Conservation (phyloP, 192 early-diverging fungal genomes). For the Coemansia sp. region DNA sequence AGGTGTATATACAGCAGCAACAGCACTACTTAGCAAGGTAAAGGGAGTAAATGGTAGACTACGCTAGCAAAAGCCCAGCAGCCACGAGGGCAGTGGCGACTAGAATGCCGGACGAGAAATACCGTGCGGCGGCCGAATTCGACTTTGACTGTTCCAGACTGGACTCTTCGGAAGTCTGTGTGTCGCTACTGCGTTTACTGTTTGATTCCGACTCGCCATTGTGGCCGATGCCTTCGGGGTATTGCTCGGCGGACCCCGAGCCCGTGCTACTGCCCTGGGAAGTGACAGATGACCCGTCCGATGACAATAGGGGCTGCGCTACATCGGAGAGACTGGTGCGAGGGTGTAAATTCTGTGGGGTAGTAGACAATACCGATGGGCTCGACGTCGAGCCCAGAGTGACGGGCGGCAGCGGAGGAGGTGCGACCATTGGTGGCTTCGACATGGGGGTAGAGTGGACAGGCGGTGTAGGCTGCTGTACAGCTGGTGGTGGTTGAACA, state of each 20-base stretch:
- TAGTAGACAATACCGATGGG: background rate
- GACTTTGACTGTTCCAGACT: background rate
- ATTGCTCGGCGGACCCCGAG: background rate
- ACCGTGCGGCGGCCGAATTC: background rate
- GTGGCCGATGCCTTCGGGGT: constrained; percentile 14
- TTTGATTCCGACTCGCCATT: constrained; percentile 3
- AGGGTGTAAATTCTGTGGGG: background rate
- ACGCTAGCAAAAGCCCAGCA: constrained; percentile 3
- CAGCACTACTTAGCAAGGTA: background rate
- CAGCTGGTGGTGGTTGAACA: constrained; percentile 1
- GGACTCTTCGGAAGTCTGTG: background rate
- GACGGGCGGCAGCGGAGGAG: background rate
- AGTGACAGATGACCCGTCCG: background rate
- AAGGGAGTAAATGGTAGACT: background rate
- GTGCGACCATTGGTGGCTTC: background rate
- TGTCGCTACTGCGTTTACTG: background rate
- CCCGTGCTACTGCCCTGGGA: constrained; percentile 1
- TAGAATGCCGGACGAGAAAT: background rate
- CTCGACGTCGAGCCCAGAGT: background rate
- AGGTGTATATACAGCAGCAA: background rate
- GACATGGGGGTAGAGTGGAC: background rate
- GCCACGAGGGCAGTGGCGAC: background rate
- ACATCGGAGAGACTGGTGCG: background rate
- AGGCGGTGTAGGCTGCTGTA: background rate
- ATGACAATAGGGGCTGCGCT: background rate